Percentiles rank a stretch among this genome's conserved stretches.
phyloP scores from a whole-genome alignment of 192 early-diverging fungal species.

The Irineochytrium annulatum region DNA sequence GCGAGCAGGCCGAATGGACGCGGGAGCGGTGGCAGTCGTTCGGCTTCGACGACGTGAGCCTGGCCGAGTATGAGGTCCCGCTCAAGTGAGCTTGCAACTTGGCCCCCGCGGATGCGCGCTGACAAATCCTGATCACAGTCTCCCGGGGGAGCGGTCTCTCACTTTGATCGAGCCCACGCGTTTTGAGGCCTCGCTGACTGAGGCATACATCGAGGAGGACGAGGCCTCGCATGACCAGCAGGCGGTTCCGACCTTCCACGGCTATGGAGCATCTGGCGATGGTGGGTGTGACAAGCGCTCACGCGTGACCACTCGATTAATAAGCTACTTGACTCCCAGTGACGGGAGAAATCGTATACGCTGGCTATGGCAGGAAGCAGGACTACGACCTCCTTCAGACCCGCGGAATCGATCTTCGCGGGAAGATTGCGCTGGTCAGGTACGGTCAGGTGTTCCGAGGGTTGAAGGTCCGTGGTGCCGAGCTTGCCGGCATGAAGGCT shows the following conservation, averaged over 20 bases:
- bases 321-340: slow-evolving; percentile 18
- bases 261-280: slow-evolving; percentile 52
- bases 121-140: slow-evolving; percentile 10
- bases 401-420: slow-evolving; percentile 37
- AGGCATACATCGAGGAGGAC: slow-evolving; percentile 58
- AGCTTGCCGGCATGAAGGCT: slow-evolving; percentile 49
- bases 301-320: too few relatives aligned
- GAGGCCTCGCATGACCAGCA: slow-evolving; percentile 51
- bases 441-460: slow-evolving; percentile 49
- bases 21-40: slow-evolving; percentile 39
- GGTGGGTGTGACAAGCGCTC: too few relatives aligned
- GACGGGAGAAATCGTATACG: slow-evolving; percentile 58
- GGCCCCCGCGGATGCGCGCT: not conserved
- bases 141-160: slow-evolving; percentile 45
- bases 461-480: slow-evolving; percentile 52
- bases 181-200: slow-evolving; percentile 53
- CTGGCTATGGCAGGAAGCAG: slow-evolving; percentile 53
- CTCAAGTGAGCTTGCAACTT: slow-evolving; percentile 25
- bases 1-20: slow-evolving; percentile 45
- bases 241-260: slow-evolving; percentile 57
- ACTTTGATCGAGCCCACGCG: slow-evolving; percentile 42
- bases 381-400: slow-evolving; percentile 47
- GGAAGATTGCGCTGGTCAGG: slow-evolving; percentile 52
- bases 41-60: slow-evolving; percentile 44
- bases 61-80: slow-evolving; percentile 56